Percentiles rank a stretch among this genome's conserved stretches.
Conservation (phyloP, 331 rosid species). For the Rhamnella rubrinervis region DNA sequence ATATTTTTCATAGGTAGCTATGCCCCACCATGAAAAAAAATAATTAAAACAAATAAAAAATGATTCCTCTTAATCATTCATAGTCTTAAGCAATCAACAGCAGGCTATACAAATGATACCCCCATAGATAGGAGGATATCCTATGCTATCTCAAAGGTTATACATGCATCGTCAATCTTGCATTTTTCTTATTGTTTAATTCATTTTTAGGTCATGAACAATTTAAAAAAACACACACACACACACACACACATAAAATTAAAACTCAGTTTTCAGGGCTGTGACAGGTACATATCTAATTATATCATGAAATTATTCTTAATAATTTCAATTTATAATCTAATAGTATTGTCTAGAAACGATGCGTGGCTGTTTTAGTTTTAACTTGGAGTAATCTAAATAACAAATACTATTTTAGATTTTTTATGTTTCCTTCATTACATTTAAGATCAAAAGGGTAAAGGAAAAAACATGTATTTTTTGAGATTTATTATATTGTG, state of each 20-base stretch:
- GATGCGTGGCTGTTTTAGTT: too few species aligned
- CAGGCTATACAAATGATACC: constrained; percentile 13
- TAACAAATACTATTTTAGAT: too few species aligned
- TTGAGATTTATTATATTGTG: too few species aligned
- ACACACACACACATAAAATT: neutral
- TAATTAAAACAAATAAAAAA: too few species aligned
- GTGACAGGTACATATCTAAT: neutral
- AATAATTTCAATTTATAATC: neutral
- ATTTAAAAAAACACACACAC: neutral
- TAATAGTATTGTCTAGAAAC: too few species aligned
- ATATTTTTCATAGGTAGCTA: constrained; percentile 10
- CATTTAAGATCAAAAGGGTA: too few species aligned
- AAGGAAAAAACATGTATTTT: too few species aligned
- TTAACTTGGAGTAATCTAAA: too few species aligned
- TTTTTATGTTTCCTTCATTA: too few species aligned
- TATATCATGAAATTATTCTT: neutral
- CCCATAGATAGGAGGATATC: constrained; percentile 10
- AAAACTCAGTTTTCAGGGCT: neutral
- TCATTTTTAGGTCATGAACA: neutral
- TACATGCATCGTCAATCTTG: neutral
- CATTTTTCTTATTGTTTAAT: neutral
- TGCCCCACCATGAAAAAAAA: constrained; percentile 36
- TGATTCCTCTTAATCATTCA: constrained; percentile 30
- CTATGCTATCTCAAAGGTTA: neutral
- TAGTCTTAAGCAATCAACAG: constrained; percentile 27